Percentiles rank a stretch among this genome's conserved stretches.
Conservation (phyloP, 2,329 filamentous ascomycete genomes). For the Paracamarosporium sp. region DNA sequence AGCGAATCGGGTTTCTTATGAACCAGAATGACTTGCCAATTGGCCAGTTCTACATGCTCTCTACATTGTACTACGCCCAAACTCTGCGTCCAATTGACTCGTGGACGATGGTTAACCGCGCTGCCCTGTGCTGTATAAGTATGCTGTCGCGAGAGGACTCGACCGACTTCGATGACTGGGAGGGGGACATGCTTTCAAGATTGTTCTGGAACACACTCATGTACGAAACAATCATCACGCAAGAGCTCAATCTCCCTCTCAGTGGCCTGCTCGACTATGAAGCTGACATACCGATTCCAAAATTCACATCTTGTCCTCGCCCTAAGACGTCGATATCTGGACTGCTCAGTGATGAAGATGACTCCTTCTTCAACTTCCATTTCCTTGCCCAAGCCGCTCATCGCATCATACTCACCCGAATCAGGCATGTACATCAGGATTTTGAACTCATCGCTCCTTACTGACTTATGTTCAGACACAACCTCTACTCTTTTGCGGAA, state of each 20-base stretch:
- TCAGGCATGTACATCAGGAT: conserved; percentile 39
- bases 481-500: conserved; percentile 56
- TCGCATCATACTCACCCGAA: conserved; percentile 61
- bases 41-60: conserved; percentile 61
- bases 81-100: conserved; percentile 61
- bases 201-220: conserved; percentile 64
- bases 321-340: conserved; percentile 42
- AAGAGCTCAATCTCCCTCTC: conserved; percentile 60
- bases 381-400: conserved; percentile 64
- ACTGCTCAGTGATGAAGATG: conserved; percentile 53
- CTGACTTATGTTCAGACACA: conserved; percentile 38
- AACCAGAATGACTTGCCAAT: conserved; percentile 58
- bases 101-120: conserved; percentile 61
- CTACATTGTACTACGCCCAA: conserved; percentile 60
- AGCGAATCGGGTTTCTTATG: conserved; percentile 60
- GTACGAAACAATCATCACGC: conserved; percentile 63
- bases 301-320: conserved; percentile 56
- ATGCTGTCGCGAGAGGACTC: conserved; percentile 53
- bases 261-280: conserved; percentile 60
- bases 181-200: conserved; percentile 62
- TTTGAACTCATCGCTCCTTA: too few relatives aligned
- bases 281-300: conserved; percentile 60
- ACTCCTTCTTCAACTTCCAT: conserved; percentile 64
- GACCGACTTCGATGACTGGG: conserved; percentile 58
- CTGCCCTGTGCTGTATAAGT: conserved; percentile 57